Evolutionary conservation across 352 stramenopile species (phyloP).

Genomic region (Phytophthora chlamydospora): DNA sequence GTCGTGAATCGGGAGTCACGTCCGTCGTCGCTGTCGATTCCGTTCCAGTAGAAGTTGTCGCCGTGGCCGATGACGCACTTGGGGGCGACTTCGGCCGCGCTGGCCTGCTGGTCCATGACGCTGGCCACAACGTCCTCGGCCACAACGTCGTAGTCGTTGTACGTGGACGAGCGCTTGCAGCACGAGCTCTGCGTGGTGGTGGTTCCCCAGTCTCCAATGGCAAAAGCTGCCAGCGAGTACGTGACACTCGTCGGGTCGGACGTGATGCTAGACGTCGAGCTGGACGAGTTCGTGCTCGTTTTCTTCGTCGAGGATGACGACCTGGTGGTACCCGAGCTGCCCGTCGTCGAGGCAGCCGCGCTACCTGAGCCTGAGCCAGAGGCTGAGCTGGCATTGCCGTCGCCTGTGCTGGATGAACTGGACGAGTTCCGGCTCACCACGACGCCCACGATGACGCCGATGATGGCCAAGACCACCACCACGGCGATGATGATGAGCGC

Average conservation of each 20-base stretch:
- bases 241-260: conserved; percentile 34
- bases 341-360: conserved; percentile 1
- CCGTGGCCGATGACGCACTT: conserved; percentile 65
- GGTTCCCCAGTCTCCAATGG: conserved; percentile 75
- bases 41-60: conserved; percentile 73
- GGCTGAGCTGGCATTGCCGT: conserved; percentile 16
- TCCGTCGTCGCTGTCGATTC: conserved; percentile 45
- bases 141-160: conserved; percentile 66
- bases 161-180: conserved; percentile 53
- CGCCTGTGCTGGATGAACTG: conserved; percentile 31
- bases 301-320: conserved; percentile 25
- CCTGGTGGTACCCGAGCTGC: conserved; percentile 21
- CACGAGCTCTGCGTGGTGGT: conserved; percentile 64
- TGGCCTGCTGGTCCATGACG: conserved; percentile 62
- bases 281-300: conserved; percentile 16
- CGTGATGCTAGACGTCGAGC: conserved; percentile 26
- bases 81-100: conserved; percentile 41
- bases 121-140: conserved; percentile 60
- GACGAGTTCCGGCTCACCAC: conserved; percentile 31
- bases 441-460: conserved; percentile 51
- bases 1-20: conserved; percentile 52
- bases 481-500: conserved; percentile 43
- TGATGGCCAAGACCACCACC: conserved; percentile 47
- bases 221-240: conserved; percentile 61
- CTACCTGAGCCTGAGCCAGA: conserved; percentile 21